phyloP scores from a whole-genome alignment of 495 filamentous ascomycete genomes.

The Rhypophila decipiens region DNA sequence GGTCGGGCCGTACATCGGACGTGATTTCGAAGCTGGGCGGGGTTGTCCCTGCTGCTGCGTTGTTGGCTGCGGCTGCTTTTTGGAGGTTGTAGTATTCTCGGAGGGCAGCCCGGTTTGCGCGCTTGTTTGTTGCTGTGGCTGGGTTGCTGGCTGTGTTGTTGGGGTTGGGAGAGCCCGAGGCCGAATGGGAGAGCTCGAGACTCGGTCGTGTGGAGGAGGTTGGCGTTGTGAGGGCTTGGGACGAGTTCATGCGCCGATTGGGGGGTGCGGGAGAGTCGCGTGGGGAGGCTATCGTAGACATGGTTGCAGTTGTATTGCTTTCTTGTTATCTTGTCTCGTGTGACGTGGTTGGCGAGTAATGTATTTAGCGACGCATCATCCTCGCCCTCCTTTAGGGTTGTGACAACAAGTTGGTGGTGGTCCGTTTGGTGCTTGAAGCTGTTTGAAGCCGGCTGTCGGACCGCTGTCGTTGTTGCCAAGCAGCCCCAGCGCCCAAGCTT shows the following conservation, averaged over 20 bases:
- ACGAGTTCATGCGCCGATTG: slow-evolving; percentile 33
- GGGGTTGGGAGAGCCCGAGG: slow-evolving; percentile 46
- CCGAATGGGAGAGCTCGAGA: slow-evolving; percentile 55
- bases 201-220: slow-evolving; percentile 70
- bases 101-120: slow-evolving; percentile 64
- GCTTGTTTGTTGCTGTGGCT: slow-evolving; percentile 32
- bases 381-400: too few species aligned
- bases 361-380: too few species aligned
- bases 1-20: slow-evolving; percentile 5
- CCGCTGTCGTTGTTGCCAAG: not conserved
- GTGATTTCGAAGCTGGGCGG: slow-evolving; percentile 35
- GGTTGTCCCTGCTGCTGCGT: slow-evolving; percentile 7
- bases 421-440: too few species aligned
- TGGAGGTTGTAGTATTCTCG: slow-evolving; percentile 92
- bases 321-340: not conserved
- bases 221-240: slow-evolving; percentile 39
- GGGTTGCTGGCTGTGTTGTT: slow-evolving; percentile 40
- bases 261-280: slow-evolving; percentile 42
- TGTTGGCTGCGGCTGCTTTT: slow-evolving; percentile 19
- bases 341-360: not conserved
- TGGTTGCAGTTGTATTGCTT: slow-evolving; percentile 26
- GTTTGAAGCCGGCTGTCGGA: too few species aligned
- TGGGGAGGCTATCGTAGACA: slow-evolving; percentile 75
- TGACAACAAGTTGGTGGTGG: too few species aligned
- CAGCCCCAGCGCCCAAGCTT: not conserved